These are phyloP conservation scores for Paraurostyla sp. DNA, from an alignment of 73 alveolate genomes.

Conservation along the genomic window DNA sequence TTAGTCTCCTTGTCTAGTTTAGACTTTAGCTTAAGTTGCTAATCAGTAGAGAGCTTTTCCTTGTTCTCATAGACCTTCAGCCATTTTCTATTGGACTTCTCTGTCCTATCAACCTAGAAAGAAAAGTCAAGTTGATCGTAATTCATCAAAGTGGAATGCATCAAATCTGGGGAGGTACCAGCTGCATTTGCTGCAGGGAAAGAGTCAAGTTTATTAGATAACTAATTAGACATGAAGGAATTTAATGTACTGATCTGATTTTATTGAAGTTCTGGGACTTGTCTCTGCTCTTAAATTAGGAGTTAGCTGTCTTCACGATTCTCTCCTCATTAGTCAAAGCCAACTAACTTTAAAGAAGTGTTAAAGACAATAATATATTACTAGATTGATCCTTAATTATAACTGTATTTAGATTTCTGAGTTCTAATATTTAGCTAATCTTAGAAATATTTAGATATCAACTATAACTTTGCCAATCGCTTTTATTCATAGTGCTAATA, in stretches of 20 bases:
- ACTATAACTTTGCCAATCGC: background rate
- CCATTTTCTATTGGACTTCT: slow-evolving; percentile 36
- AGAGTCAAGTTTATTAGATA: slow-evolving; percentile 7
- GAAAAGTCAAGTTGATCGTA: background rate
- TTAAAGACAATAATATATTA: background rate
- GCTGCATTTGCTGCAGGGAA: background rate
- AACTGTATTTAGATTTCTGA: background rate
- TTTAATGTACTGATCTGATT: background rate
- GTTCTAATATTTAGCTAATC: background rate
- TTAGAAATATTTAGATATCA: background rate
- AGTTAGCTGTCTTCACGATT: slow-evolving; percentile 46
- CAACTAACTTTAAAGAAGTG: slow-evolving; percentile 5
- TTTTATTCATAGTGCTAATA: slow-evolving; percentile 4
- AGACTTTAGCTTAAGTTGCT: background rate
- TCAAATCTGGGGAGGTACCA: background rate
- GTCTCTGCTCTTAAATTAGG: background rate
- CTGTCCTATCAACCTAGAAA: slow-evolving; percentile 25
- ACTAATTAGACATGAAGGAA: background rate
- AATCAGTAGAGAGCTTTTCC: background rate
- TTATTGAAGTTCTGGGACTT: background rate
- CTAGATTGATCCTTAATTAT: background rate
- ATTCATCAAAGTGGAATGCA: background rate
- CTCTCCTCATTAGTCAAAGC: slow-evolving; percentile 46
- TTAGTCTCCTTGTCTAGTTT: background rate
- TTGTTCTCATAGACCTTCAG: slow-evolving; percentile 15